phyloP scores from a whole-genome alignment of 768 basidiomycete genomes.

The Leucocoprinus leucothites region DNA sequence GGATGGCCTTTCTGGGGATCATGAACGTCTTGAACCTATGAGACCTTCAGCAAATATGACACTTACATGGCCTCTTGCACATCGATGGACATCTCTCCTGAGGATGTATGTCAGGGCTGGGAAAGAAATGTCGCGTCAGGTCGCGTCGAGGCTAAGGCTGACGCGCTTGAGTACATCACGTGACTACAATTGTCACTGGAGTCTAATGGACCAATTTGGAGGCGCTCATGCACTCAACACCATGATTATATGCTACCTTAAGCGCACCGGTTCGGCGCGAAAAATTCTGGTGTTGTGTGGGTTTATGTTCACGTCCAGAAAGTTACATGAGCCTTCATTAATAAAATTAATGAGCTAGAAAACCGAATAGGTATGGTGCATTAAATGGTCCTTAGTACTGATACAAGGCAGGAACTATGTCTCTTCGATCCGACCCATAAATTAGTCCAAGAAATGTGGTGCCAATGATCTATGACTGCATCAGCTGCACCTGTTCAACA shows the following conservation, averaged over 20 bases:
- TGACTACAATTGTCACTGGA: too few species aligned
- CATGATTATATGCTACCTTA: too few species aligned
- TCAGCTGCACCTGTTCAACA: not conserved
- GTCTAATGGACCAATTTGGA: too few species aligned
- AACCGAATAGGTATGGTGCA: not conserved
- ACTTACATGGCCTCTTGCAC: slow-evolving; percentile 46
- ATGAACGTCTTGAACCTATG: not conserved
- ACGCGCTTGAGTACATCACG: too few species aligned
- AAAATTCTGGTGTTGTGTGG: too few species aligned
- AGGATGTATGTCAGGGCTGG: not conserved
- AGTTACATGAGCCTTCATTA: too few species aligned
- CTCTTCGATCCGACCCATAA: not conserved
- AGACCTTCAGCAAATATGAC: not conserved
- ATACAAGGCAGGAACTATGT: not conserved
- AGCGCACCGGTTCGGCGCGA: too few species aligned
- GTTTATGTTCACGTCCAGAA: too few species aligned
- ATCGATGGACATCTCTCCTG: slow-evolving; percentile 33
- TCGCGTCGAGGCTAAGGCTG: too few species aligned
- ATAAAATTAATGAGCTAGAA: too few species aligned
- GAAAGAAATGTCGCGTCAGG: too few species aligned
- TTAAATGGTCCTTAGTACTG: not conserved
- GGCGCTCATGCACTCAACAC: too few species aligned
- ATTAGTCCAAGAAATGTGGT: not conserved
- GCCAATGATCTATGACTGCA: not conserved
- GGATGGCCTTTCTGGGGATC: slow-evolving; percentile 55